phyloP scores from a whole-genome alignment of 23 red algal species.

The Gracilaria domingensis region DNA sequence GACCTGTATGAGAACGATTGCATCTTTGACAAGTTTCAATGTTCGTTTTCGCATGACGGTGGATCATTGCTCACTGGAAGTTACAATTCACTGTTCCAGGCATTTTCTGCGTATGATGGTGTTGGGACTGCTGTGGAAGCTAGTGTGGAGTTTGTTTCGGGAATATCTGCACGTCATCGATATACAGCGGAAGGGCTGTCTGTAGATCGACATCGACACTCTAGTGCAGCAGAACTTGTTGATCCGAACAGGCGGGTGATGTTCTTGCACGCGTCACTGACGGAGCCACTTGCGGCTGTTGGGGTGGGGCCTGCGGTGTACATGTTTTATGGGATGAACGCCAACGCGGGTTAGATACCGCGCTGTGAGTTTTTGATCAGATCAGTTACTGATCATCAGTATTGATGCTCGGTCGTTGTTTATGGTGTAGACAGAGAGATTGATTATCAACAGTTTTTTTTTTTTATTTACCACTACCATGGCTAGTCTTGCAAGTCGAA shows the following conservation, averaged over 20 bases:
- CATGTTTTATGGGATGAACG: constrained; percentile 49
- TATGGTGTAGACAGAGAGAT: background rate
- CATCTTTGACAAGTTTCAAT: constrained; percentile 99
- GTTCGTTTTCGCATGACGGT: constrained; percentile 87
- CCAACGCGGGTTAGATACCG: background rate
- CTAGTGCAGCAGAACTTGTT: constrained; percentile 56
- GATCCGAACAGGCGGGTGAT: constrained; percentile 77
- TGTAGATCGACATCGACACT: constrained; percentile 10
- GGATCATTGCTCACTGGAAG: constrained; percentile 87
- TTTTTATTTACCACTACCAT: background rate
- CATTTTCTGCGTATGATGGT: constrained; percentile 76
- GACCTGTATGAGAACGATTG: constrained; percentile 98
- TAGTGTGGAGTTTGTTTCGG: constrained; percentile 88
- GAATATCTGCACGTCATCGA: constrained; percentile 45
- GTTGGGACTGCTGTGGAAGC: constrained; percentile 73
- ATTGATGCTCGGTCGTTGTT: background rate
- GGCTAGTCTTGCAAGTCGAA: no score
- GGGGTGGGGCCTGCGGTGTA: constrained; percentile 83
- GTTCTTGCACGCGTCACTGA: constrained; percentile 59
- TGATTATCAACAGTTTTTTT: constrained; percentile 11
- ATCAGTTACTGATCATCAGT: background rate
- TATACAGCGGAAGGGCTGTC: constrained; percentile 54
- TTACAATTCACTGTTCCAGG: constrained; percentile 83
- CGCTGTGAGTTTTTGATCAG: background rate
- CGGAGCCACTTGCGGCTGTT: constrained; percentile 71